Percentiles rank a stretch among this genome's conserved stretches.
Evolutionary conservation across 2,329 filamentous ascomycete species (phyloP).

Genomic region (Penicillium sp.): DNA sequence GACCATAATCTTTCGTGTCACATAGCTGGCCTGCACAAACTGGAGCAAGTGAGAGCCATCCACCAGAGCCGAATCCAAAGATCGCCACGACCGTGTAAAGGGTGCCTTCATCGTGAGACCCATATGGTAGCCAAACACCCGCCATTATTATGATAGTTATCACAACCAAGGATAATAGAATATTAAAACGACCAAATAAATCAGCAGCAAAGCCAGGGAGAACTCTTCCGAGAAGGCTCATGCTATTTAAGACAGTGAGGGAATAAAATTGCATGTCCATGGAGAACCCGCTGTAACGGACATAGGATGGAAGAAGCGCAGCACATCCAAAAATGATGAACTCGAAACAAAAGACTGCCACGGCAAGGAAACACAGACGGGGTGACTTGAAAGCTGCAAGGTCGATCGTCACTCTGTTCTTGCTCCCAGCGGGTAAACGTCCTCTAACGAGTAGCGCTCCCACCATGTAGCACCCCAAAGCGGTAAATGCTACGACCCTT

Average conservation of each 20-base stretch:
- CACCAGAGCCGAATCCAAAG: conserved; percentile 52
- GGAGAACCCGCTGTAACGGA: conserved; percentile 39
- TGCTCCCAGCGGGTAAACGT: conserved; percentile 30
- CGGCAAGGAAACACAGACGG: conserved; percentile 44
- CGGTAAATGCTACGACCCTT: conserved; percentile 38
- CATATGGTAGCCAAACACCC: conserved; percentile 48
- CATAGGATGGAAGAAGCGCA: conserved; percentile 49
- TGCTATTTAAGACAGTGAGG: conserved; percentile 47
- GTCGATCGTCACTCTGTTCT: conserved; percentile 38
- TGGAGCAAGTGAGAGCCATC: conserved; percentile 47
- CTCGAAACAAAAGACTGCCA: conserved; percentile 49
- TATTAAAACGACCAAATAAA: conserved; percentile 48
- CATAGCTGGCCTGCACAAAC: conserved; percentile 52
- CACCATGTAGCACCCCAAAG: conserved; percentile 33
- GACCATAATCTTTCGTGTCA: conserved; percentile 48
- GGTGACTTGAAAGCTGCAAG: conserved; percentile 44
- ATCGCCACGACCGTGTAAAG: conserved; percentile 48
- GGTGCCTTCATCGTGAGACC: conserved; percentile 38
- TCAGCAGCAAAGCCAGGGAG: conserved; percentile 48
- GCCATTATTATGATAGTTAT: conserved; percentile 44
- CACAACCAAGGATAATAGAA: conserved; percentile 39
- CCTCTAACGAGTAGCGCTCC: conserved; percentile 37
- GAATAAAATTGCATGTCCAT: conserved; percentile 46
- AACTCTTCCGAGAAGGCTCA: conserved; percentile 46
- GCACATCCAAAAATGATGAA: conserved; percentile 52